Percentiles rank a stretch among this genome's conserved stretches.
These are phyloP conservation scores for Irineochytrium annulatum DNA, from an alignment of 192 early-diverging fungal species.

Conservation along the genomic window DNA sequence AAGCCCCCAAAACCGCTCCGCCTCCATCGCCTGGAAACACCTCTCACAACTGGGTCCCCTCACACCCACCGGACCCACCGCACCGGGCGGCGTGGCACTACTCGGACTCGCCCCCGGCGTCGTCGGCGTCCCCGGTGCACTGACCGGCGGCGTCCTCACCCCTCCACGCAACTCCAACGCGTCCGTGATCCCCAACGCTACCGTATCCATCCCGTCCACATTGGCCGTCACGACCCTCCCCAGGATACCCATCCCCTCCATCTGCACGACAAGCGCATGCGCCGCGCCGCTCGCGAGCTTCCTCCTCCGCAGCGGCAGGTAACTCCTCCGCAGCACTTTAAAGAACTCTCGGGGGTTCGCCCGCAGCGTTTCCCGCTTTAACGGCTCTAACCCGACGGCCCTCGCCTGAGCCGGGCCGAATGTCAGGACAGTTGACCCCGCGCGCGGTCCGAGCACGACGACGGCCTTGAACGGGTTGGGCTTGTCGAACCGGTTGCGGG, in stretches of 20 bases:
- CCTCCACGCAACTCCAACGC: background rate
- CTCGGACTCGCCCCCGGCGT: too few species aligned
- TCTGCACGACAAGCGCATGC: background rate
- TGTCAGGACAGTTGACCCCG: background rate
- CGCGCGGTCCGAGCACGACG: background rate
- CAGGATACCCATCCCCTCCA: background rate
- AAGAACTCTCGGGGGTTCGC: background rate
- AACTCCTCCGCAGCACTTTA: background rate
- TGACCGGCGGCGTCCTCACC: background rate
- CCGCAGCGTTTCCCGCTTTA: background rate
- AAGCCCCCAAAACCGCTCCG: background rate
- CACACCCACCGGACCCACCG: too few species aligned
- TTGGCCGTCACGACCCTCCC: background rate
- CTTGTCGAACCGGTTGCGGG: background rate
- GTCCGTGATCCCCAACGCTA: background rate
- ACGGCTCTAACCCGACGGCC: background rate
- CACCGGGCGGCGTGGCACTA: too few species aligned
- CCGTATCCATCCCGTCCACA: background rate
- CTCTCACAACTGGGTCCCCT: too few species aligned
- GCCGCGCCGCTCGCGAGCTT: background rate
- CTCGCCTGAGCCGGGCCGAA: too few species aligned
- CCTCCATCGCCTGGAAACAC: too few species aligned
- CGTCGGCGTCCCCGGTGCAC: too few species aligned
- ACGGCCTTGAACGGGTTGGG: background rate
- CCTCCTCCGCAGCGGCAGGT: background rate